phyloP scores from a whole-genome alignment of 768 basidiomycete genomes.

The Phlebiopsis flavidoalba region DNA sequence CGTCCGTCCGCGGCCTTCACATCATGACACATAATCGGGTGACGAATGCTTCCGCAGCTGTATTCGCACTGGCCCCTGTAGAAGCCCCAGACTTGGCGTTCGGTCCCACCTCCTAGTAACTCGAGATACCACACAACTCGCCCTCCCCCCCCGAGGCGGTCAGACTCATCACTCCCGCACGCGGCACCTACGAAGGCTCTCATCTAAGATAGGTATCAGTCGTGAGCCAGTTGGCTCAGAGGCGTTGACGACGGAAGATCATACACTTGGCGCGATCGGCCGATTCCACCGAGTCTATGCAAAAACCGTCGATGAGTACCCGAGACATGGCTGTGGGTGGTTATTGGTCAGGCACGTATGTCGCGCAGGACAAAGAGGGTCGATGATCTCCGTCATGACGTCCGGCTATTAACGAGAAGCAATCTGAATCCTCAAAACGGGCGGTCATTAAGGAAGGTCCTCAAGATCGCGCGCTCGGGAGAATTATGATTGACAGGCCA shows the following conservation, averaged over 20 bases:
- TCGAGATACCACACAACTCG: conserved; percentile 67
- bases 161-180: conserved; percentile 60
- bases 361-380: neutral
- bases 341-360: neutral
- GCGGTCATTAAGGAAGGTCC: neutral
- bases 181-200: conserved; percentile 47
- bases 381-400: neutral
- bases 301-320: conserved; percentile 36
- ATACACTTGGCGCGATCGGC: conserved; percentile 53
- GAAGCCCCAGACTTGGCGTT: conserved; percentile 76
- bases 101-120: conserved; percentile 75
- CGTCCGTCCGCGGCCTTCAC: conserved; percentile 69
- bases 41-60: conserved; percentile 37
- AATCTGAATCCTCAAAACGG: neutral
- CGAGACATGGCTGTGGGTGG: conserved; percentile 5
- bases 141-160: conserved; percentile 79
- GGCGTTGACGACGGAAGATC: neutral
- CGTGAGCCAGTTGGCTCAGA: neutral
- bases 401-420: neutral
- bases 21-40: conserved; percentile 84
- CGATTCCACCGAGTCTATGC: conserved; percentile 73
- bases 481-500: neutral
- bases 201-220: neutral
- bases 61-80: conserved; percentile 53
- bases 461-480: neutral